phyloP scores from a whole-genome alignment of 805 yeast genomes.

The Candida sakaeoensis region DNA sequence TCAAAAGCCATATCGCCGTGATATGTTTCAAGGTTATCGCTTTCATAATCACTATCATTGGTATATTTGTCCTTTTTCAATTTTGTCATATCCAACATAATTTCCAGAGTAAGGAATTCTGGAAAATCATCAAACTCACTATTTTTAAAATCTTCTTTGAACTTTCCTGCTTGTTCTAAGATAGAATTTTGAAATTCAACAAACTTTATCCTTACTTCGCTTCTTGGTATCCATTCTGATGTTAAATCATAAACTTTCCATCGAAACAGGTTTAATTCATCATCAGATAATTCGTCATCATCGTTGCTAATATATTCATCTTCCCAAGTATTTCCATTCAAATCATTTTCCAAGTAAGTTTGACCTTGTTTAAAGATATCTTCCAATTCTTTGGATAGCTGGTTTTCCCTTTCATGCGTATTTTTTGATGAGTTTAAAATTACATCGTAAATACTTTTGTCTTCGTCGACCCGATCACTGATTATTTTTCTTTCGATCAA shows the following conservation, averaged over 20 bases:
- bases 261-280: constrained; percentile 7
- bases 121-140: constrained; percentile 69
- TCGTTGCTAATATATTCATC: constrained; percentile 1
- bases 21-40: constrained; percentile 2
- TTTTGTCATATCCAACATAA: constrained; percentile 6
- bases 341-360: neutral
- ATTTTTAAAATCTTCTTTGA: constrained; percentile 19
- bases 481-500: constrained; percentile 11
- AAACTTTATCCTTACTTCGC: constrained; percentile 4
- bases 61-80: constrained; percentile 9
- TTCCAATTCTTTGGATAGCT: constrained; percentile 12
- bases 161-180: neutral
- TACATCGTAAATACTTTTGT: constrained; percentile 11
- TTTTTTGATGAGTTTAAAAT: neutral
- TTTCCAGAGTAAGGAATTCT: constrained; percentile 30
- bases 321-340: constrained; percentile 2
- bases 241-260: constrained; percentile 5
- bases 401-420: constrained; percentile 16
- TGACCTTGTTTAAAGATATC: constrained; percentile 5
- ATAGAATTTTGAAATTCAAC: constrained; percentile 1
- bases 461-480: constrained; percentile 5
- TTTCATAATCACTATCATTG: constrained; percentile 17
- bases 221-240: constrained; percentile 19
- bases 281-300: constrained; percentile 5
- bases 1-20: constrained; percentile 8